These are phyloP conservation scores for Linanthus parryae DNA, from an alignment of 148 eudicot species.

Conservation along the genomic window DNA sequence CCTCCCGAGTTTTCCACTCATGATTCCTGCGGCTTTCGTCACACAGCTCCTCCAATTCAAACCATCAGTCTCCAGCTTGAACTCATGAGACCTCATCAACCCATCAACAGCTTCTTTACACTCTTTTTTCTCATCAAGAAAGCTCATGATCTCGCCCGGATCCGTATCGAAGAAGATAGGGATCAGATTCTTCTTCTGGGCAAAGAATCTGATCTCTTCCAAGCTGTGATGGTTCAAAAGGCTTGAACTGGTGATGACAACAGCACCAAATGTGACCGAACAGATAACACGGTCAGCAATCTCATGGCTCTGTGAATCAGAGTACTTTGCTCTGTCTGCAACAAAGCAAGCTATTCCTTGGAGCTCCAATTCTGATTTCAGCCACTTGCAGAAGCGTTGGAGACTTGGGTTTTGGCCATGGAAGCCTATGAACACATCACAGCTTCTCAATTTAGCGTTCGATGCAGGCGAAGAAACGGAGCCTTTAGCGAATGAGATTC, in stretches of 20 bases:
- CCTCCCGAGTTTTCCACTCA: constrained; percentile 67
- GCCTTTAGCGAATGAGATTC: constrained; percentile 57
- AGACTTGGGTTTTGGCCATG: constrained; percentile 62
- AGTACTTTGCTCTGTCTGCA: constrained; percentile 75
- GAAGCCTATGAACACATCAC: constrained; percentile 80
- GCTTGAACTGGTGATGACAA: constrained; percentile 45
- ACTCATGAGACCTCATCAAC: constrained; percentile 46
- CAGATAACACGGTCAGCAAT: constrained; percentile 91
- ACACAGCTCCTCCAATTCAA: constrained; percentile 74
- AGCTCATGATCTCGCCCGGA: constrained; percentile 24
- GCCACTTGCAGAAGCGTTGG: constrained; percentile 75
- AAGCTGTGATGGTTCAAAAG: constrained; percentile 49
- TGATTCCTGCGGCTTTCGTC: constrained; percentile 46
- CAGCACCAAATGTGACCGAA: constrained; percentile 69
- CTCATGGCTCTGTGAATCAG: constrained; percentile 79
- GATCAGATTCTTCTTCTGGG: constrained; percentile 77
- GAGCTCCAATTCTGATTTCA: constrained; percentile 77
- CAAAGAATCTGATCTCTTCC: constrained; percentile 78
- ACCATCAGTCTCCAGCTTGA: constrained; percentile 50
- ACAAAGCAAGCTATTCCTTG: constrained; percentile 85
- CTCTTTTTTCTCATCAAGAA: constrained; percentile 50
- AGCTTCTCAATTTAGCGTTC: constrained; percentile 70
- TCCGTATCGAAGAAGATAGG: constrained; percentile 70
- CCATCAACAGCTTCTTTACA: constrained; percentile 61
- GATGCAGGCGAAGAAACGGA: constrained; percentile 59